Evolutionary conservation across 2,329 filamentous ascomycete genomes (phyloP).

Genomic region (Fusarium vanettenii): DNA sequence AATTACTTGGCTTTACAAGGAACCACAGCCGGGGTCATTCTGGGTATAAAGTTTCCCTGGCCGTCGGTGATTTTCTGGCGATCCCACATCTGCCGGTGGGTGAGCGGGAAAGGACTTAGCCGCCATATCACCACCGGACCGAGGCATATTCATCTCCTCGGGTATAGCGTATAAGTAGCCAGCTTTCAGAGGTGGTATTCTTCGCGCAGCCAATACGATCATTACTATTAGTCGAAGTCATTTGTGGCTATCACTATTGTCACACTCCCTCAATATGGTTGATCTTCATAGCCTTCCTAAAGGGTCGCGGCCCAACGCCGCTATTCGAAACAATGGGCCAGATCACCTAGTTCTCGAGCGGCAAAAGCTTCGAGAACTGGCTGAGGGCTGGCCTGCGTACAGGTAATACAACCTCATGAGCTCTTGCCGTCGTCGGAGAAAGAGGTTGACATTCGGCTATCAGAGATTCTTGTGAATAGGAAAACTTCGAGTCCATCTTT

Average conservation of each 20-base stretch:
- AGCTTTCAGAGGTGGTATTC: background rate
- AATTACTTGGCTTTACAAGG: background rate
- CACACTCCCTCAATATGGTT: conserved; percentile 10
- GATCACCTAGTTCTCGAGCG: conserved; percentile 57
- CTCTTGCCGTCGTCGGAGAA: background rate
- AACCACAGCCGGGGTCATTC: background rate
- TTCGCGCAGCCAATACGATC: background rate
- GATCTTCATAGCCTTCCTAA: conserved; percentile 22
- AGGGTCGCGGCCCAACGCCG: conserved; percentile 47
- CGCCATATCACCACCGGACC: background rate
- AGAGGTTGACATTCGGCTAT: background rate
- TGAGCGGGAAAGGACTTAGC: background rate
- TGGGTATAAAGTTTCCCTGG: background rate
- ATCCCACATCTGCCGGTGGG: background rate
- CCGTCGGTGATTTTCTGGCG: background rate
- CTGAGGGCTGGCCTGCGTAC: conserved; percentile 62
- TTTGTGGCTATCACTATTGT: background rate
- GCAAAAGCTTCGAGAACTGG: conserved; percentile 59
- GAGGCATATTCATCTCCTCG: background rate
- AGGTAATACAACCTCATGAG: conserved; percentile 43
- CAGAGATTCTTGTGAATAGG: conserved; percentile 63
- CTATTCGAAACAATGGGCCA: conserved; percentile 60
- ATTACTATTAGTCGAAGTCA: background rate
- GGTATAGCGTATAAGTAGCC: background rate
- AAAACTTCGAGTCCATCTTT: conserved; percentile 63